Percentiles rank a stretch among this genome's conserved stretches.
phyloP scores from a whole-genome alignment of 2,329 filamentous ascomycete species.

The Pseudohalonectria lignicola region DNA sequence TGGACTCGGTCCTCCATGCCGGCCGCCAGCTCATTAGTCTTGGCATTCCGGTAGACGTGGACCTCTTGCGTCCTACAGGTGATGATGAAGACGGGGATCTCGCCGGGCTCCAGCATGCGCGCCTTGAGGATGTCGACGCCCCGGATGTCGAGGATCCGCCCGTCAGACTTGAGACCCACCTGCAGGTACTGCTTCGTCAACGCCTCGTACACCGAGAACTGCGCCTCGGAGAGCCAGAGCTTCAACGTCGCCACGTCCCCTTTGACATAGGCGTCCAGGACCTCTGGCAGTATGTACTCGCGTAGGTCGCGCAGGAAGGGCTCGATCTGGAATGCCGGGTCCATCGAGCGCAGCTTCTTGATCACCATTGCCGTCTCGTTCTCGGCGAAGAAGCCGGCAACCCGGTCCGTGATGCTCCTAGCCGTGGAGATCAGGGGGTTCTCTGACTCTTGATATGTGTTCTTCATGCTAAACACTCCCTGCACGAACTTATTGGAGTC shows the following conservation, averaged over 20 bases:
- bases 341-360: conserved; percentile 95
- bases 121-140: conserved; percentile 82
- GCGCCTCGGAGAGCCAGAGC: conserved; percentile 90
- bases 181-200: conserved; percentile 92
- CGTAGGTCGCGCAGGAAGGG: conserved; percentile 91
- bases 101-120: conserved; percentile 71
- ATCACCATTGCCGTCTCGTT: conserved; percentile 97
- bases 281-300: conserved; percentile 95
- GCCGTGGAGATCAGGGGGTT: conserved; percentile 91
- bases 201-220: conserved; percentile 95
- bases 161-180: conserved; percentile 86
- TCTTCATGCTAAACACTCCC: conserved; percentile 75
- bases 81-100: conserved; percentile 92
- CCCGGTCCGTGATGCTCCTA: conserved; percentile 82
- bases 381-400: conserved; percentile 94
- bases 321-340: conserved; percentile 88
- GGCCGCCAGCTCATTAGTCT: conserved; percentile 79
- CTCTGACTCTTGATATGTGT: conserved; percentile 88
- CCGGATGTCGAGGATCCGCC: conserved; percentile 88
- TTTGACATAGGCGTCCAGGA: conserved; percentile 96
- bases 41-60: conserved; percentile 89
- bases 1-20: conserved; percentile 99
- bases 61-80: conserved; percentile 96
- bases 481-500: conserved; percentile 85
- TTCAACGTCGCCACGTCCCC: conserved; percentile 85